These are phyloP conservation scores for Fusarium napiforme DNA, from an alignment of 2,329 filamentous ascomycete genomes.

Conservation along the genomic window DNA sequence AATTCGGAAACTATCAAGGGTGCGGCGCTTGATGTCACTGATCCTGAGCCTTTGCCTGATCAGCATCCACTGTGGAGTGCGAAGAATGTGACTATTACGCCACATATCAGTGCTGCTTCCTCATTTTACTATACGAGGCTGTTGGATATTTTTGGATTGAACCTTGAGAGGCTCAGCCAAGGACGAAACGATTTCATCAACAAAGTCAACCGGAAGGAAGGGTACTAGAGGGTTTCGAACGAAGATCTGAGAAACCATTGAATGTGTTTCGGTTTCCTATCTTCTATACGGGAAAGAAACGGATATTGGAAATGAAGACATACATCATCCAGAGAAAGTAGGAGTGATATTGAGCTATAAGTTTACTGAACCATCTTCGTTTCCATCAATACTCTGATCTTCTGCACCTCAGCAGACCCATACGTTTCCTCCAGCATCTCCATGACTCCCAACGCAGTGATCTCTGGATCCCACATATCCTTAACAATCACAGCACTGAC, in stretches of 20 bases:
- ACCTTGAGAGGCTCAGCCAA: slow-evolving; percentile 52
- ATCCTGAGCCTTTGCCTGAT: slow-evolving; percentile 78
- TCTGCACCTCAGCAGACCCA: not conserved
- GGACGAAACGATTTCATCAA: slow-evolving; percentile 54
- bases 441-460: not conserved
- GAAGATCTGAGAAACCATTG: not conserved
- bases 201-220: slow-evolving; percentile 51
- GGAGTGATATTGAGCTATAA: not conserved
- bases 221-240: slow-evolving; percentile 39
- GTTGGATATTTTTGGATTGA: slow-evolving; percentile 55
- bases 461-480: slow-evolving; percentile 14
- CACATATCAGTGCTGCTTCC: slow-evolving; percentile 59
- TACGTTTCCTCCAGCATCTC: slow-evolving; percentile 8
- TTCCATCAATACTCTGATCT: not conserved
- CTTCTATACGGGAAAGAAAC: not conserved
- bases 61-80: slow-evolving; percentile 76
- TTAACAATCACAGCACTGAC: not conserved
- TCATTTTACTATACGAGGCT: slow-evolving; percentile 54
- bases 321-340: not conserved
- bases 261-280: not conserved
- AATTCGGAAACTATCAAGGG: slow-evolving; percentile 61
- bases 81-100: slow-evolving; percentile 73
- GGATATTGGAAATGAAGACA: not conserved
- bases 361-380: not conserved
- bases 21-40: slow-evolving; percentile 81